Evolutionary conservation across 306 rosid genomes (phyloP).

Genomic region (Glycine soja): DNA sequence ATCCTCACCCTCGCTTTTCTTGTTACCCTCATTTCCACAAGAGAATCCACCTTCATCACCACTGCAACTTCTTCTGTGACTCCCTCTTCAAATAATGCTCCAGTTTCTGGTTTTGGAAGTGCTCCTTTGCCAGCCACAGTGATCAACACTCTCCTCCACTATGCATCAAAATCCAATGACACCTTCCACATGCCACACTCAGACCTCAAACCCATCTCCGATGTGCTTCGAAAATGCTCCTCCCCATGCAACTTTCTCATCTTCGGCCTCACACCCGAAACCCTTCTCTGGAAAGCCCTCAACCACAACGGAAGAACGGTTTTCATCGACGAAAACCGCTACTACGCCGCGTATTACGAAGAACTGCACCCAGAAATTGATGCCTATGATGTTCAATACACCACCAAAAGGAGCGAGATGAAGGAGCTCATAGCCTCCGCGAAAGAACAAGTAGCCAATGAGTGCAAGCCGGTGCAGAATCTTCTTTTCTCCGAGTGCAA

Average conservation of each 20-base stretch:
- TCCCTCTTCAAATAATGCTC: constrained; percentile 21
- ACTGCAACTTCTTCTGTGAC: constrained; percentile 48
- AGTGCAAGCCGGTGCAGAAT: constrained; percentile 95
- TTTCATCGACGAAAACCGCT: constrained; percentile 92
- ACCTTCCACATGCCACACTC: constrained; percentile 80
- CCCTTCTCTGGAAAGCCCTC: constrained; percentile 89
- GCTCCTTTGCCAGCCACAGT: constrained; percentile 71
- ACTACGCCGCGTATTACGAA: constrained; percentile 85
- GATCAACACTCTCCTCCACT: constrained; percentile 85
- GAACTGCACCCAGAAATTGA: constrained; percentile 94
- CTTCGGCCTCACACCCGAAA: constrained; percentile 90
- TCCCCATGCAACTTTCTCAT: constrained; percentile 79
- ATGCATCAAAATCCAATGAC: constrained; percentile 84
- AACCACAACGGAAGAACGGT: constrained; percentile 90
- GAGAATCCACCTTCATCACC: constrained; percentile 60
- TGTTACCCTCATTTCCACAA: constrained; percentile 74
- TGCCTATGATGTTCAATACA: constrained; percentile 90
- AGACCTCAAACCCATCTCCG: constrained; percentile 85
- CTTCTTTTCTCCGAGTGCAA: constrained; percentile 85
- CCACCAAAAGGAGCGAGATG: constrained; percentile 76
- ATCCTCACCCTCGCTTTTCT: constrained; percentile 88
- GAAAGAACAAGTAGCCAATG: constrained; percentile 71
- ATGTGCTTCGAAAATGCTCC: constrained; percentile 80
- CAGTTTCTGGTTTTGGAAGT: constrained; percentile 28
- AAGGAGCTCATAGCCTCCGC: constrained; percentile 69